Conservation (phyloP, 192 early-diverging fungal species). For the Entrophospora sp. region DNA sequence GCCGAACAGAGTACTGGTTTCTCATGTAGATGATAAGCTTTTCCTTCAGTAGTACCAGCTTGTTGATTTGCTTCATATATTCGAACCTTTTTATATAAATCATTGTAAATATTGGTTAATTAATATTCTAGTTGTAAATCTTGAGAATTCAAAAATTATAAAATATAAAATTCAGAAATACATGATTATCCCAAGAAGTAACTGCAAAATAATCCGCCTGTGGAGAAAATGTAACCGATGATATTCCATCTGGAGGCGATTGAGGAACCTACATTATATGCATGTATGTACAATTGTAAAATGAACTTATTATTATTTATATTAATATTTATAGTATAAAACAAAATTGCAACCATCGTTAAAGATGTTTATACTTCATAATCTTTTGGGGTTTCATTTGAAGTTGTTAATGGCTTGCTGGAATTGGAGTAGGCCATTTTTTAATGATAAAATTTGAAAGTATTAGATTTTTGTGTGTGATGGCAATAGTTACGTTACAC, state of each 20-base stretch:
- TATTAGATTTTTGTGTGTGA: too few species aligned
- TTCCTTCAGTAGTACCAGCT: constrained; percentile 58
- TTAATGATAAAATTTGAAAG: too few species aligned
- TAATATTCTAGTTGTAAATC: neutral
- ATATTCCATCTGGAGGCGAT: constrained; percentile 71
- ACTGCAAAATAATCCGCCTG: constrained; percentile 77
- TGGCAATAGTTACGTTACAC: too few species aligned
- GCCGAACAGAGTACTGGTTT: constrained; percentile 69
- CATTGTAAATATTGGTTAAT: neutral
- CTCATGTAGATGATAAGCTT: constrained; percentile 72
- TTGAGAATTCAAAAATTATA: too few species aligned
- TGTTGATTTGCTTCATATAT: constrained; percentile 81
- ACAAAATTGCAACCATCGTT: neutral
- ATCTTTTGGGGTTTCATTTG: neutral
- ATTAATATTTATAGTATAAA: neutral
- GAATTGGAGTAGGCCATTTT: too few species aligned
- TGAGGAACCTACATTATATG: constrained; percentile 33
- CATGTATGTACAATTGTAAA: neutral
- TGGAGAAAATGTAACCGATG: constrained; percentile 70
- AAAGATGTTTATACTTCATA: neutral
- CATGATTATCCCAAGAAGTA: constrained; percentile 83
- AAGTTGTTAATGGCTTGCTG: too few species aligned
- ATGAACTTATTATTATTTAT: too few species aligned
- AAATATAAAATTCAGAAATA: constrained; percentile 22
- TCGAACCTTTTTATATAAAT: constrained; percentile 56